phyloP scores from a whole-genome alignment of 495 filamentous ascomycete genomes.

The Sphaerosporella brunnea region DNA sequence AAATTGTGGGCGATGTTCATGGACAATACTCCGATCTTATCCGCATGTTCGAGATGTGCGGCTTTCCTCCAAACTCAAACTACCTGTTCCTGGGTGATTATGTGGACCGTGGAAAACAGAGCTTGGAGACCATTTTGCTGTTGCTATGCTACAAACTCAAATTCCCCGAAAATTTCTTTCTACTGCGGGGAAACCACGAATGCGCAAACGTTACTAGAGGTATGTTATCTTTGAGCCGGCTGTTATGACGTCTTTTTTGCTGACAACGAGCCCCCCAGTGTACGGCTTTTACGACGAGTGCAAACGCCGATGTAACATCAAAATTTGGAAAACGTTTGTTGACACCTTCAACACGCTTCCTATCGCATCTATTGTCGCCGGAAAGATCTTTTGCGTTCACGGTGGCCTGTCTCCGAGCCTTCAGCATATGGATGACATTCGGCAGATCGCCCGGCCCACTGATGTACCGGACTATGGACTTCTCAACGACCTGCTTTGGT shows the following conservation, averaged over 20 bases:
- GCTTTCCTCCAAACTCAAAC: constrained; percentile 84
- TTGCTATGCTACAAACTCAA: constrained; percentile 97
- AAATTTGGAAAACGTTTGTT: constrained; percentile 97
- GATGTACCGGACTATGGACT: constrained; percentile 96
- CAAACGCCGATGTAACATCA: constrained; percentile 92
- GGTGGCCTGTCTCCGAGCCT: constrained; percentile 85
- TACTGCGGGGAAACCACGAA: constrained; percentile 92
- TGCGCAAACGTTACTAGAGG: constrained; percentile 89
- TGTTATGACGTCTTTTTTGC: neutral
- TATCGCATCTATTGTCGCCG: constrained; percentile 88
- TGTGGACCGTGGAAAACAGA: constrained; percentile 94
- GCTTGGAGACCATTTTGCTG: constrained; percentile 87
- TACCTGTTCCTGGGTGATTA: constrained; percentile 96
- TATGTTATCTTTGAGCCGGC: constrained; percentile 3
- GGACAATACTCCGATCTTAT: constrained; percentile 97
- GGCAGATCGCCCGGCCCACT: constrained; percentile 84
- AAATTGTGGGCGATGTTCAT: constrained; percentile 96
- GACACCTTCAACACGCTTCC: constrained; percentile 96
- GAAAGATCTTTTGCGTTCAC: constrained; percentile 98
- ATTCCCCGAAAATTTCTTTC: constrained; percentile 97
- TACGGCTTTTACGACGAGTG: constrained; percentile 99
- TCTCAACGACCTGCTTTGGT: constrained; percentile 93
- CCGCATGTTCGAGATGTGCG: constrained; percentile 97
- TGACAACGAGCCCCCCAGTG: constrained; percentile 32
- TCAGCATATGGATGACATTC: constrained; percentile 95